Evolutionary conservation across 2,329 filamentous ascomycete genomes (phyloP), one percentile per base, ranked within the genome.

Genomic region (Sporothrix brasiliensis): DNA sequence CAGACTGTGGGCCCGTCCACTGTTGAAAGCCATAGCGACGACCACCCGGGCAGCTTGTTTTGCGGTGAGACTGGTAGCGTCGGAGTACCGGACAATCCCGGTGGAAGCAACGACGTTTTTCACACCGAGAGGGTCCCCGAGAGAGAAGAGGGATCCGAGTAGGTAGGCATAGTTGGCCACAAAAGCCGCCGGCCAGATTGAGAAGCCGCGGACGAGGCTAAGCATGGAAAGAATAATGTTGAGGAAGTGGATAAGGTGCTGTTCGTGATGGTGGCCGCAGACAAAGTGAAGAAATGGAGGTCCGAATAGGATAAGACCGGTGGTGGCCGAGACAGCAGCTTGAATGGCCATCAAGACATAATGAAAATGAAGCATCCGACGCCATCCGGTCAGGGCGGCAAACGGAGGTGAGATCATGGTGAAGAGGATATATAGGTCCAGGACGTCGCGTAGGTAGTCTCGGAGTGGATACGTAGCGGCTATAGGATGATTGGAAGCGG

Each of bases 111-210:
- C 19, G 11, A 16, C n/a, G 47, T 5, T n/a, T 27, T 44, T 27
- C 0, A 47, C 4, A 13, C 58, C 50, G n/a, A 52, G 44, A 2
- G 69, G 50, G 11, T 53, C 58, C 16, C 41, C 58, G n/a, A 44
- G 50, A 7, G 69, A 69, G 7, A 71, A 47, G 41, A 72, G 27
- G 9, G 71, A 41, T 1, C 72, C 72, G 34, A 60, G 27, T 0
- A 71, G 30, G 52, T 70, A 73, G 13, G 72, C 72, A 49, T 71
- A 71, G 56, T 73, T 72, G 52, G 69, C 71, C 4, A 69, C 47
- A 19, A 61, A 13, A 3, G 47, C 44, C 3, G 19, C 54, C 11
- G 24, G n/a, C 49, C 49, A 50, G 1, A 30, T n/a, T 13, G 67
- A 50, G 34, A 34, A 19, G 24, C 27, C 27, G 2, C 24, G 9